Conservation (phyloP, 139 green algal species). For the Volvox reticuliferus region DNA sequence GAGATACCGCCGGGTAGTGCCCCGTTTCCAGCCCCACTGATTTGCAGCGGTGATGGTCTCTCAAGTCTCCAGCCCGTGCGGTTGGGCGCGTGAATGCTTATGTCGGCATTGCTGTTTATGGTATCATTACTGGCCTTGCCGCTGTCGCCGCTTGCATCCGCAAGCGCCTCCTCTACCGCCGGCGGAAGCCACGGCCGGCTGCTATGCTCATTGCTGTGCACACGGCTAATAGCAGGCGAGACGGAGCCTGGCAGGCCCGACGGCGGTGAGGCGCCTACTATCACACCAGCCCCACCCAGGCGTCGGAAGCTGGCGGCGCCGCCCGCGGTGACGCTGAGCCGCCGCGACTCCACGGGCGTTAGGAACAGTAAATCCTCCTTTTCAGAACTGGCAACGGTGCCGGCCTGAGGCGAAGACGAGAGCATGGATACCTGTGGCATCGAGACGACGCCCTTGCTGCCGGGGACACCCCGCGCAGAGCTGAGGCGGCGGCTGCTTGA, state of each 20-base stretch:
- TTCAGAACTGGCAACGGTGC: background rate
- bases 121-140: constrained; percentile 13
- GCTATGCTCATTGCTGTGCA: background rate
- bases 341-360: constrained; percentile 15
- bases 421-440: background rate
- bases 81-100: constrained; percentile 2
- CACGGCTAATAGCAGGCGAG: background rate
- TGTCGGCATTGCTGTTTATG: constrained; percentile 42
- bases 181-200: background rate
- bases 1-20: background rate
- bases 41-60: constrained; percentile 24
- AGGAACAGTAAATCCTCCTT: constrained; percentile 24
- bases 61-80: constrained; percentile 11
- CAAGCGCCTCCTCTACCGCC: background rate
- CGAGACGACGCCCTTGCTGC: background rate
- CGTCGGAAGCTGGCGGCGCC: background rate
- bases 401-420: background rate
- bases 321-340: constrained; percentile 31
- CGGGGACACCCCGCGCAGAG: background rate
- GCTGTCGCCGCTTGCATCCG: background rate
- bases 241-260: constrained; percentile 10
- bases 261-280: background rate
- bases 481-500: background rate
- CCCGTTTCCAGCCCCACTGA: background rate
- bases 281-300: constrained; percentile 3